Base-by-base conservation (phyloP, 345 rosid genomes). In the Heritiera littoralis region DNA sequence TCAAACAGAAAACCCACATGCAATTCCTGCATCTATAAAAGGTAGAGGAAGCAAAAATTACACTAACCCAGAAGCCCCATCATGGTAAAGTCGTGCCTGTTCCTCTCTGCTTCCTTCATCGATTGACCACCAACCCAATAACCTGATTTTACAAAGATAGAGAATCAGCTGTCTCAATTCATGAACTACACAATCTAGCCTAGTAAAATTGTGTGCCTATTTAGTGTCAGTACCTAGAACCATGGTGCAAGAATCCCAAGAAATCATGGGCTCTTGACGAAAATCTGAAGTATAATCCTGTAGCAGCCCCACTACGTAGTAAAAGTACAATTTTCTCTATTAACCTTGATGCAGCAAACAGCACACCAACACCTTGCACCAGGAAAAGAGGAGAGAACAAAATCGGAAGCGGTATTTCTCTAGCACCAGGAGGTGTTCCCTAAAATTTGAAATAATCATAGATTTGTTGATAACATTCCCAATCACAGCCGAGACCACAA, bases 71-170 rank as follows among this genome's bases (percentile, higher is more conserved):
- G 93, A 88, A 79, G 87, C 85, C 41, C 85, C 87, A 75, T 88
- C 97, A 45, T 89, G 82, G 87, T 88, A 89, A 68, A 96, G 88
- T 35, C 89, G 91, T 38, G 98, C 97, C 83, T 96, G 97, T 74
- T 96, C 99, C 90, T 96, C 99, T 58, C 82, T 79, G 77, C 98
- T 94, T 80, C 94, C 98, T 83, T 96, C 98, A 80, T 96, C 98
- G 81, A 96, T 96, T 13, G 99, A 96, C 99, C 99, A 96, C 99
- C 99, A 96, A 66, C 99, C 99, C 80, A 96, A 72, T 75, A 96
- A 85, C 89, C 98, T 96, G 92, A 30, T 75, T 75, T 54, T 59
- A 14, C 20, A 71, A 20, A 59, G 30, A 75, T 41, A 80, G 65
- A 65, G 76, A 79, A 17, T 58, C 35, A 66, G 60, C 9, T 6